These are phyloP conservation scores for Backusella circina DNA, from an alignment of 192 early-diverging fungal genomes.

Conservation along the genomic window DNA sequence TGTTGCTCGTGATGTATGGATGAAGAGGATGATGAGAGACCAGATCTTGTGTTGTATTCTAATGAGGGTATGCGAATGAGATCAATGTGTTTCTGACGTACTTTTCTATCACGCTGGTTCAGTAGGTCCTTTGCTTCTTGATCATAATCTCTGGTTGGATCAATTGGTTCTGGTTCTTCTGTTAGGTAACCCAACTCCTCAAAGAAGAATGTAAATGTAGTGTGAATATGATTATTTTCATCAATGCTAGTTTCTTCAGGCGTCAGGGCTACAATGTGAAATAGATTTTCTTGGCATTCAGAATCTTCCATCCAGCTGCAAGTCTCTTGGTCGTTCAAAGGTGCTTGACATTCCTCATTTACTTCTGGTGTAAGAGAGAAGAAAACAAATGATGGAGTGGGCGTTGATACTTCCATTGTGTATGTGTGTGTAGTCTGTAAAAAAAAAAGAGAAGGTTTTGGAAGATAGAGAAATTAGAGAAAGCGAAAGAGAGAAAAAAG, in stretches of 20 bases:
- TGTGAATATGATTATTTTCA: slow-evolving; percentile 23
- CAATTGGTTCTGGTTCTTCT: slow-evolving; percentile 33
- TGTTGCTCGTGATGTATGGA: slow-evolving; percentile 10
- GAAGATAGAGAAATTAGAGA: background rate
- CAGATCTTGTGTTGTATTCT: background rate
- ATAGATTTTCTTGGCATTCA: slow-evolving; percentile 27
- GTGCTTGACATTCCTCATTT: background rate
- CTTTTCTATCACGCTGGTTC: background rate
- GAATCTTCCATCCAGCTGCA: slow-evolving; percentile 20
- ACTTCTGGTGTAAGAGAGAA: background rate
- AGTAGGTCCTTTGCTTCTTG: slow-evolving; percentile 3
- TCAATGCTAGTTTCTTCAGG: slow-evolving; percentile 23
- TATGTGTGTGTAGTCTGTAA: no score
- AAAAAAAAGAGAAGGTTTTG: background rate
- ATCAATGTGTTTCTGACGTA: slow-evolving; percentile 11
- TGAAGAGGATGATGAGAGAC: background rate
- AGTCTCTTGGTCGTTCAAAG: background rate
- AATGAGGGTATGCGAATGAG: background rate
- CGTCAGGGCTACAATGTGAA: slow-evolving; percentile 15
- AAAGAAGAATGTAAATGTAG: slow-evolving; percentile 15
- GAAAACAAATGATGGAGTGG: background rate
- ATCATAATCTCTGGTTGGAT: slow-evolving; percentile 28
- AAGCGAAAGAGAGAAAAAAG: background rate
- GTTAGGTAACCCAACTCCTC: slow-evolving; percentile 27
- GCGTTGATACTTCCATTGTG: background rate